Percentiles rank a stretch among this genome's conserved stretches.
These are phyloP conservation scores for Penicillium sp. DNA, from an alignment of 2,329 filamentous ascomycete species.

Conservation along the genomic window DNA sequence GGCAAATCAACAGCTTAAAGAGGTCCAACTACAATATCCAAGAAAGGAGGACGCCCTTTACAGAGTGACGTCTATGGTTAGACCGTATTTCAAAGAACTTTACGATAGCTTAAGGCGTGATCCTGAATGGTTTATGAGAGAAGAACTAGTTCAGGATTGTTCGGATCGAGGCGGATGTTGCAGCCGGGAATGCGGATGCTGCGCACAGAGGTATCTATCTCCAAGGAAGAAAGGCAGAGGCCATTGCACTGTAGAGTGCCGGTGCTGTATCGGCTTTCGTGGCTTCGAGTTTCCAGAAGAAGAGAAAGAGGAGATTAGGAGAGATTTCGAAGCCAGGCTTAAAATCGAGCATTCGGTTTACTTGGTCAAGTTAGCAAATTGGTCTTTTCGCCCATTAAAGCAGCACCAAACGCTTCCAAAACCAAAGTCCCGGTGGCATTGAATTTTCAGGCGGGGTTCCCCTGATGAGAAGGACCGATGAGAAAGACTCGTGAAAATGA, in stretches of 20 bases:
- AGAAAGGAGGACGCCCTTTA: not conserved
- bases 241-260: conserved; percentile 9
- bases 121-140: conserved; percentile 7
- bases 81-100: not conserved
- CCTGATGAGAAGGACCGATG: no score
- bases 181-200: conserved; percentile 9
- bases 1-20: no score
- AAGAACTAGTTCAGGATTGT: conserved; percentile 7
- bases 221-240: conserved; percentile 1
- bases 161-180: conserved; percentile 8
- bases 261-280: conserved; percentile 6
- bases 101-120: conserved; percentile 5
- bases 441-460: no score
- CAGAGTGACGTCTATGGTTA: not conserved
- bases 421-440: no score
- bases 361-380: no score
- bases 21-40: not conserved
- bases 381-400: no score
- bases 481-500: no score
- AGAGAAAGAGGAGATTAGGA: not conserved
- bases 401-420: no score
- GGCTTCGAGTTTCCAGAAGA: not conserved
- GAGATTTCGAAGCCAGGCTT: not conserved
- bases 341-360: no score
- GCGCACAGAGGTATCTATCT: not conserved